Conservation (phyloP, 192 early-diverging fungal genomes). For the Backusella circina region DNA sequence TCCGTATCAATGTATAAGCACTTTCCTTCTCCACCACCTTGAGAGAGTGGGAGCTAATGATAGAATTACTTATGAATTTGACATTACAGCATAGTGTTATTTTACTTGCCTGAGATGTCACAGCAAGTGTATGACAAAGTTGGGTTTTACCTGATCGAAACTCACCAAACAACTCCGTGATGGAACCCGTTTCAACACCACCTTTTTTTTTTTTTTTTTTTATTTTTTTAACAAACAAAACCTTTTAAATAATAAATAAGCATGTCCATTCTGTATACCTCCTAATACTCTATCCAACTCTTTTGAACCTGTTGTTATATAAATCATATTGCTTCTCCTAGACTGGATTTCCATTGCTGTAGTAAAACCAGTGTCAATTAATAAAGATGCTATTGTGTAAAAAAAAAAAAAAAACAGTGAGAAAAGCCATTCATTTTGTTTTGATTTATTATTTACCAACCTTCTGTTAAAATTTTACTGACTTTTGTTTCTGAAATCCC, state of each 20-base stretch:
- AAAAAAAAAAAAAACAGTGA: background rate
- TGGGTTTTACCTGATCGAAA: conserved; percentile 98
- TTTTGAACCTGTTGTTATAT: conserved; percentile 8
- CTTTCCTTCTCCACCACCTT: conserved; percentile 92
- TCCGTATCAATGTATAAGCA: conserved; percentile 98
- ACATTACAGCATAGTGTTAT: too few species aligned
- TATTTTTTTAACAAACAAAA: background rate
- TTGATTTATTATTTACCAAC: conserved; percentile 36
- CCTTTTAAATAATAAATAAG: background rate
- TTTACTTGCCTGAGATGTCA: conserved; percentile 84
- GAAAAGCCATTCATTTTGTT: background rate
- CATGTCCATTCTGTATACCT: background rate
- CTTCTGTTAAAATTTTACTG: conserved; percentile 93
- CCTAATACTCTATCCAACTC: background rate
- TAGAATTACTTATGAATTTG: too few species aligned
- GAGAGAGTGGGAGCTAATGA: conserved; percentile 79
- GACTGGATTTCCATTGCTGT: conserved; percentile 11
- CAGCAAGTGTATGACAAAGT: conserved; percentile 92
- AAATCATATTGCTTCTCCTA: background rate
- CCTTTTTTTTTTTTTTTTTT: conserved; percentile 35
- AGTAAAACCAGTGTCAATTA: conserved; percentile 6
- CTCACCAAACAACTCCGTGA: conserved; percentile 98
- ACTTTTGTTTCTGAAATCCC: conserved; percentile 95
- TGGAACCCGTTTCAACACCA: conserved; percentile 94
- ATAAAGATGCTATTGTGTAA: background rate